phyloP scores from a whole-genome alignment of 2,329 filamentous ascomycete genomes.

The Berkeleyomyces basicola region DNA sequence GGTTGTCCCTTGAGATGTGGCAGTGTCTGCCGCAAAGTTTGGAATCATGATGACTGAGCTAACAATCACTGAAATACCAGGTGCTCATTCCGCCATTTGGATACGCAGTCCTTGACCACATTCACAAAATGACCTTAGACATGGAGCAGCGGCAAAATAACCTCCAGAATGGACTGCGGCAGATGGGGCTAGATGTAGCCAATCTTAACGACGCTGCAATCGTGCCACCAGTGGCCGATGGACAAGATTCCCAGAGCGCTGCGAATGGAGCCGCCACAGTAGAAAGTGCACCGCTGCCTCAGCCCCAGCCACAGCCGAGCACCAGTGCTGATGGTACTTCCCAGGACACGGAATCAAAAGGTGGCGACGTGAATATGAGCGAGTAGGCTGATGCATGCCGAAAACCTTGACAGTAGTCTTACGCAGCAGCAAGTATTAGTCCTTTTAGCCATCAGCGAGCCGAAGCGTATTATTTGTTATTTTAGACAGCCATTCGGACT shows the following conservation, averaged over 20 bases:
- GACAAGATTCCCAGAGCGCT: not conserved
- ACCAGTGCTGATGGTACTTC: not conserved
- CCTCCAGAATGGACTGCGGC: constrained; percentile 1
- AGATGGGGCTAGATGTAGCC: not conserved
- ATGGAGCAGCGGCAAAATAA: not conserved
- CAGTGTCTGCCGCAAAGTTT: not conserved
- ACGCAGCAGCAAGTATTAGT: not conserved
- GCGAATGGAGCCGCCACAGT: not conserved
- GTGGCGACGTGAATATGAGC: not conserved
- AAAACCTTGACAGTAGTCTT: not conserved
- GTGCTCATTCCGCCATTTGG: constrained; percentile 12
- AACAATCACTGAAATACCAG: not conserved
- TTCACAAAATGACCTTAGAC: not conserved
- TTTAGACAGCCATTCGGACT: not conserved
- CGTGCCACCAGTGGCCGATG: not conserved
- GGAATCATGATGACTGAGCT: not conserved
- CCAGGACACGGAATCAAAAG: not conserved
- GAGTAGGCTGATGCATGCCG: not conserved
- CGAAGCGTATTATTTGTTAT: not conserved
- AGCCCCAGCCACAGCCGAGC: not conserved
- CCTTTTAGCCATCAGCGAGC: not conserved
- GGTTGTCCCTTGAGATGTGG: constrained; percentile 13
- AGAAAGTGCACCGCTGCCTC: not conserved
- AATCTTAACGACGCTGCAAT: not conserved
- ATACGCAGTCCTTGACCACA: not conserved